Evolutionary conservation across 306 rosid species (phyloP), one percentile per base, ranked within the genome.

Genomic region (Alnus rubra): DNA sequence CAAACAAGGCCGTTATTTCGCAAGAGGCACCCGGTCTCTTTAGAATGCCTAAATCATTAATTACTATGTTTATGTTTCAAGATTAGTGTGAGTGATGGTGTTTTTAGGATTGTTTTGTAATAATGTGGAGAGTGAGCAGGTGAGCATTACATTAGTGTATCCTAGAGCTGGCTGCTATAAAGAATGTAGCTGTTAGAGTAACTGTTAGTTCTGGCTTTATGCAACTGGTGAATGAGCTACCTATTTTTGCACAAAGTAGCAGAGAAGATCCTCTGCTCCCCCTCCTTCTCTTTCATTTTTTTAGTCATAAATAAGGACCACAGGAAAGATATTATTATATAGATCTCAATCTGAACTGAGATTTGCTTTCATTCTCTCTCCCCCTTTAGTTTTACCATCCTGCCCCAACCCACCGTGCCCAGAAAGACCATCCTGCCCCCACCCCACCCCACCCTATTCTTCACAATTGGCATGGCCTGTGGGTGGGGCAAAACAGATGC

Each of bases 341-440:
- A 88, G 94, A 92, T 87, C 82, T 84, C 87, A 86, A 84, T 90
- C 93, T 88, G 76, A 88, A 87, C 90, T 88, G 89, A 84, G 97
- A 92, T 92, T 86, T 85, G 10, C 82, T 86, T 88, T 81, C 84
- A 73, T 63, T 81, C 76, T 73, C 63, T 79, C 78, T 59, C 72
- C 59, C 59, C 39, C 9, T 52, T 48, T 28, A 37, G 35, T 58
- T 80, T 87, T 79, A 87, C 91, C 49, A 5, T 69, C 53, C 23
- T 75, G 65, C 84, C 88, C 92, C 80, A 82, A 84, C 85, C 89
- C 70, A 76, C 87, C 86, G 68, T 64, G 54, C 77, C 56, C 63
- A 23, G 71, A 76, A 53, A 9, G 84, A 62, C 85, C 59, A 70
- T 42, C 5, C 5, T 5, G 45, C 45, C 45, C 7, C 7, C 71